A percentile compares a stretch with the other conserved stretches of the same genome.
phyloP scores from a whole-genome alignment of 2,329 filamentous ascomycete species.

The Ophiostoma angusticollis region DNA sequence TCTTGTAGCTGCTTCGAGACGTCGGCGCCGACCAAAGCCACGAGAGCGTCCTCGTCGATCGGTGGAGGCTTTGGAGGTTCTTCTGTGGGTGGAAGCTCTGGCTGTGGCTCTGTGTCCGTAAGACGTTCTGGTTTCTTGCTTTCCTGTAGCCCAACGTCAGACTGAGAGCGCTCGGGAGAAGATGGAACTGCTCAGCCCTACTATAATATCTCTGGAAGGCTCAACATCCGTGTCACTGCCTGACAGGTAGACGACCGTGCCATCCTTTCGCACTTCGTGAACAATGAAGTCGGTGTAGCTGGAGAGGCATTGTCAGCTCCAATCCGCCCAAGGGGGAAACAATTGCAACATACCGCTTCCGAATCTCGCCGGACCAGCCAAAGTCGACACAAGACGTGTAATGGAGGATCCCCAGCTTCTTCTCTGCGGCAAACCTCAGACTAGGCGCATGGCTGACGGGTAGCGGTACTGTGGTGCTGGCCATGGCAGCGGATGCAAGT shows the following conservation, averaged over 20 bases:
- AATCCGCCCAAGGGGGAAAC: no score
- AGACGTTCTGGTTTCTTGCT: no score
- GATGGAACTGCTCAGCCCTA: no score
- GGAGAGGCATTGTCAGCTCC: slow-evolving; percentile 7
- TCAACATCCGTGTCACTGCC: slow-evolving; percentile 12
- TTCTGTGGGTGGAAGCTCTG: no score
- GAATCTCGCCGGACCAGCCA: slow-evolving; percentile 30
- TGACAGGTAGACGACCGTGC: slow-evolving; percentile 59
- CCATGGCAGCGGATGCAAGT: slow-evolving; percentile 2
- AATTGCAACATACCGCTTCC: slow-evolving; percentile 30
- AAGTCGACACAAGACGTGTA: slow-evolving; percentile 27
- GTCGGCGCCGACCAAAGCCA: slow-evolving; percentile 25
- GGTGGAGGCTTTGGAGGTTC: no score
- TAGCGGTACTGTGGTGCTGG: slow-evolving; percentile 2
- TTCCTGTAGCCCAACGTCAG: no score
- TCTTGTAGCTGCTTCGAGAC: slow-evolving; percentile 29
- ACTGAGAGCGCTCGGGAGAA: no score
- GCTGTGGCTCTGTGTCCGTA: no score
- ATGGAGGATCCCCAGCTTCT: slow-evolving; percentile 29
- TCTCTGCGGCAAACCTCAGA: slow-evolving; percentile 21
- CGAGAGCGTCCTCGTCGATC: slow-evolving; percentile 25
- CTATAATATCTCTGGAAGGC: no score
- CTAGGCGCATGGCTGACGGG: slow-evolving; percentile 16
- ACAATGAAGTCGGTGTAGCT: slow-evolving; percentile 88
- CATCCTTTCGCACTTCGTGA: slow-evolving; percentile 70